Evolutionary conservation across 768 basidiomycete genomes (phyloP).

Genomic region (Russula lepida): DNA sequence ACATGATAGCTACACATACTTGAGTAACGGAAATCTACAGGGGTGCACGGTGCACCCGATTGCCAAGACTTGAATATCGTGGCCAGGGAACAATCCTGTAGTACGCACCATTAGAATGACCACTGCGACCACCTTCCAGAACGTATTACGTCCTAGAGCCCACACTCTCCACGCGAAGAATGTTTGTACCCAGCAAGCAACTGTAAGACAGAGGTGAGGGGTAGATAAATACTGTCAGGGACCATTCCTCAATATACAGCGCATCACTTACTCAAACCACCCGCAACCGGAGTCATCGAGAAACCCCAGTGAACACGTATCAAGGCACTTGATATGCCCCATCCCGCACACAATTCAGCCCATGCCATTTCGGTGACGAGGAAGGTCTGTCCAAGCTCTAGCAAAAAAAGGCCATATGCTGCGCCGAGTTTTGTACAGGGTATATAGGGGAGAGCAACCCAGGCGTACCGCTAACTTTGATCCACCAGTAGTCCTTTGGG

Average conservation of each 20-base stretch:
- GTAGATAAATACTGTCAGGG: background rate
- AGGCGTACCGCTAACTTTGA: background rate
- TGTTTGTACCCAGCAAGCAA: background rate
- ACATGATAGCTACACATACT: background rate
- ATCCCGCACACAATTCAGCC: background rate
- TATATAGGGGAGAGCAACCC: background rate
- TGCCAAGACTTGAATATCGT: background rate
- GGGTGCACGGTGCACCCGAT: too few species aligned
- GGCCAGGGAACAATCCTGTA: background rate
- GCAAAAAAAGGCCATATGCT: conserved; percentile 8
- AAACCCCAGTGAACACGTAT: background rate
- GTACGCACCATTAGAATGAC: background rate
- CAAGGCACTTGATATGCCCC: background rate
- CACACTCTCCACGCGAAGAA: conserved; percentile 7
- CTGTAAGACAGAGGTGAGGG: background rate
- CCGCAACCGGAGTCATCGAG: background rate
- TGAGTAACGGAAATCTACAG: background rate
- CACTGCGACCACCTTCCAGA: background rate
- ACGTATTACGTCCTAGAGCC: background rate
- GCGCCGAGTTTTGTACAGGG: background rate
- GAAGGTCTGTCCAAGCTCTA: background rate
- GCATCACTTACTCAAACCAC: background rate
- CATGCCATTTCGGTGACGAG: background rate
- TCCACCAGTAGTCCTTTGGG: background rate
- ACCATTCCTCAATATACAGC: background rate